A percentile compares a stretch with the other conserved stretches of the same genome.
Evolutionary conservation across 177 flowering plant species (phyloP).

Genomic region (Vitis hybrid): DNA sequence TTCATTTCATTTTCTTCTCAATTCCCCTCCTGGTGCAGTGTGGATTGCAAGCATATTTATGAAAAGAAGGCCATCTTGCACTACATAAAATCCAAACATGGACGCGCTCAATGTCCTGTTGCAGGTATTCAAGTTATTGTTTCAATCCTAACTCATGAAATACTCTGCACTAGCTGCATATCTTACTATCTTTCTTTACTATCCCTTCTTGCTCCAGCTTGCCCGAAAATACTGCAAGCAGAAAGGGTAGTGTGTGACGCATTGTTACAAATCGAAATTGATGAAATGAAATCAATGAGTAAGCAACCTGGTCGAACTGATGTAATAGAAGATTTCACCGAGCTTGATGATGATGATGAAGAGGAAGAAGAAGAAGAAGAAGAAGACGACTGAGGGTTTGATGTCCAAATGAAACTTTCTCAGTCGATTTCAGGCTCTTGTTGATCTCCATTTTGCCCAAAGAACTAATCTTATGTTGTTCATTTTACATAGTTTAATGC

Average conservation of each 20-base stretch:
- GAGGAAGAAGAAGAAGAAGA: constrained; percentile 16
- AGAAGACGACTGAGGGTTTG: neutral
- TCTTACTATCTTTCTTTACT: neutral
- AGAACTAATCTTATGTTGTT: neutral
- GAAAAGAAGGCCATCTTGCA: constrained; percentile 63
- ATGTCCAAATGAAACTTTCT: neutral
- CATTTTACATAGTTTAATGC: neutral
- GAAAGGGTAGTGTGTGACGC: constrained; percentile 64
- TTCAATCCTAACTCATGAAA: too few species aligned
- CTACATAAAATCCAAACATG: constrained; percentile 39
- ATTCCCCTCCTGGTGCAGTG: constrained; percentile 37
- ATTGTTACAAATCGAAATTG: constrained; percentile 66
- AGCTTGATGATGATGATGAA: constrained; percentile 25
- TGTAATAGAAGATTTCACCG: constrained; percentile 74
- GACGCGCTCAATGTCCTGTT: constrained; percentile 53
- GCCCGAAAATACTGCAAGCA: constrained; percentile 56
- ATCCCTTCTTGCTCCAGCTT: constrained; percentile 39
- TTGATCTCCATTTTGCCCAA: neutral
- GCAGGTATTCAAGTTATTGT: constrained; percentile 50
- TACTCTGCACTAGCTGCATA: too few species aligned
- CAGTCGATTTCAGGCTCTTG: neutral
- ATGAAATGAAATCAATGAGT: constrained; percentile 58
- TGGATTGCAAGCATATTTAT: constrained; percentile 89
- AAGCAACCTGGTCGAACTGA: constrained; percentile 31
- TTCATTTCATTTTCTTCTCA: neutral